Percentiles rank a stretch among this genome's conserved stretches.
Evolutionary conservation across 331 rosid genomes (phyloP).

Genomic region (Arachis monticola): DNA sequence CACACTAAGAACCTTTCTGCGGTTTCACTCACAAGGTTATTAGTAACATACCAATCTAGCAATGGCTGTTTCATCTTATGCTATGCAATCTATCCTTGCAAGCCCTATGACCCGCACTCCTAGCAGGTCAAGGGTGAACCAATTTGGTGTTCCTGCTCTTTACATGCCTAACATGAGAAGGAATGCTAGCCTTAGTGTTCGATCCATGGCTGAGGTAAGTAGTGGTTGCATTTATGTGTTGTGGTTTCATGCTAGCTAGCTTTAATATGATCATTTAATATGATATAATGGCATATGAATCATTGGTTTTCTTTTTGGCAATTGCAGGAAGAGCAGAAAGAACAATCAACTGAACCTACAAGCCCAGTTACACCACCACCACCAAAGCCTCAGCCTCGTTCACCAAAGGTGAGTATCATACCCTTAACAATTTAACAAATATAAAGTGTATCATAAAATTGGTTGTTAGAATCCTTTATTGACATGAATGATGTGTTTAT

Average conservation of each 20-base stretch:
- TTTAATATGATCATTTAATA: neutral
- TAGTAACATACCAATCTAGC: neutral
- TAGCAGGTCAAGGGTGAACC: conserved; percentile 40
- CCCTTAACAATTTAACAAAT: neutral
- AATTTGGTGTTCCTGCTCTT: conserved; percentile 30
- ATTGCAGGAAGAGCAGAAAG: conserved; percentile 40
- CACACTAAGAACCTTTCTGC: neutral
- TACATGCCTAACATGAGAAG: conserved; percentile 28
- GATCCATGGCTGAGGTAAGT: conserved; percentile 57
- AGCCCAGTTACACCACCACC: conserved; percentile 29
- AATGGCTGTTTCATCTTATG: conserved; percentile 53
- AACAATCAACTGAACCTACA: conserved; percentile 18
- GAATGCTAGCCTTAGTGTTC: conserved; percentile 38
- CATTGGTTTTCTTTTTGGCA: neutral
- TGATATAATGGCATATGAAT: neutral
- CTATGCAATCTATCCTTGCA: conserved; percentile 45
- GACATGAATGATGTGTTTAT: neutral
- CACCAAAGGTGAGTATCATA: conserved; percentile 39
- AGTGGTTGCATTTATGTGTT: neutral
- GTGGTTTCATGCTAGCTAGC: too few relatives aligned
- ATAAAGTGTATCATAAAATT: neutral
- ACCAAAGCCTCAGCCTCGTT: conserved; percentile 37
- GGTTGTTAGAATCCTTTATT: neutral
- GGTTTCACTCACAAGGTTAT: too few relatives aligned
- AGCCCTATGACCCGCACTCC: conserved; percentile 34